These are phyloP conservation scores for Melanomma pulvis-pyrius DNA, from an alignment of 495 filamentous ascomycete genomes.

Conservation along the genomic window DNA sequence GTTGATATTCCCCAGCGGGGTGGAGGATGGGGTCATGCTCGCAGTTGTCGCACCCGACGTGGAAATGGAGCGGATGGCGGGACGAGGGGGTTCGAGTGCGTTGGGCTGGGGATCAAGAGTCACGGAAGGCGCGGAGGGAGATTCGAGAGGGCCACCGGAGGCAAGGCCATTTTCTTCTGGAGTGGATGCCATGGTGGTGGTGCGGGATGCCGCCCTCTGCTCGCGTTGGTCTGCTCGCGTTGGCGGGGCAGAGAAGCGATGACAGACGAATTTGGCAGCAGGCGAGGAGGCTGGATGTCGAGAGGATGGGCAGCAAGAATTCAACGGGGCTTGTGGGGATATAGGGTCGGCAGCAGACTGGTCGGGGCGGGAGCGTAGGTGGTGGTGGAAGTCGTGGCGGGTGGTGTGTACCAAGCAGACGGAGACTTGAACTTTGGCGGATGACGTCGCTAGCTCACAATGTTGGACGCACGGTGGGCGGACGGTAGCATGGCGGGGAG, in stretches of 20 bases:
- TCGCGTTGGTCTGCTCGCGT: no score
- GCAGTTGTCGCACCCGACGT: constrained; percentile 42
- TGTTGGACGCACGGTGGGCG: neutral
- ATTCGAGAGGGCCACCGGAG: constrained; percentile 11
- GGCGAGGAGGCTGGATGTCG: neutral
- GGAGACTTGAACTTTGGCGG: neutral
- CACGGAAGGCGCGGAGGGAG: constrained; percentile 9
- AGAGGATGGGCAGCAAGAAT: neutral
- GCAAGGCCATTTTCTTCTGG: neutral
- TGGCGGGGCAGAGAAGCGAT: no score
- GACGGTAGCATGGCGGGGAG: neutral
- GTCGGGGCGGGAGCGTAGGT: neutral
- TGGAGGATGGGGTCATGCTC: constrained; percentile 72
- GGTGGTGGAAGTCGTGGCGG: neutral
- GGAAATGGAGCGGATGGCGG: constrained; percentile 40
- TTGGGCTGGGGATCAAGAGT: constrained; percentile 20
- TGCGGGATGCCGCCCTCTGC: no score
- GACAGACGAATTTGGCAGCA: neutral
- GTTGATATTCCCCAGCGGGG: constrained; percentile 77
- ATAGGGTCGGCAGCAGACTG: neutral
- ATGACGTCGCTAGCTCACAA: neutral
- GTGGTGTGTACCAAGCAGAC: no score
- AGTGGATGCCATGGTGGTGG: constrained; percentile 22
- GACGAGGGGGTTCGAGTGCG: constrained; percentile 21
- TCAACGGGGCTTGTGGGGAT: neutral